phyloP scores from a whole-genome alignment of 169 alveolate genomes.

The Plasmodium knowlesi region DNA sequence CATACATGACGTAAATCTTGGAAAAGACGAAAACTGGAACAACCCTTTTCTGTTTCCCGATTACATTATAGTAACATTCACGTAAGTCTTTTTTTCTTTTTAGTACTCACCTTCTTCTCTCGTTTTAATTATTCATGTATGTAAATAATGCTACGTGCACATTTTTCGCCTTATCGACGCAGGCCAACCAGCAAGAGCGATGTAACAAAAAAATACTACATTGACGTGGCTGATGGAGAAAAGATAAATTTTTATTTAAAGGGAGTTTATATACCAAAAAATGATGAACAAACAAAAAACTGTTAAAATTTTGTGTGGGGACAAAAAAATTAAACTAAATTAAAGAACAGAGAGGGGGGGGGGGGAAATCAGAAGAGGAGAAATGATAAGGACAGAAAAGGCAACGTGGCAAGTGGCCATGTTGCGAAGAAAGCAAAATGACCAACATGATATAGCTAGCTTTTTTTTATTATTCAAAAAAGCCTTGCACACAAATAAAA shows the following conservation, averaged over 20 bases:
- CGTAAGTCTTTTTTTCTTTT: conserved; percentile 33
- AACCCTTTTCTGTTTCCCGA: conserved; percentile 68
- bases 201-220: conserved; percentile 56
- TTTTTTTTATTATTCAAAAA: neutral
- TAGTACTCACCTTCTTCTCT: neutral
- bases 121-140: neutral
- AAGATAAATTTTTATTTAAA: conserved; percentile 49
- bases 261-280: conserved; percentile 59
- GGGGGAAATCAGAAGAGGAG: neutral
- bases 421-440: conserved; percentile 1
- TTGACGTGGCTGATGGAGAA: conserved; percentile 20
- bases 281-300: conserved; percentile 24
- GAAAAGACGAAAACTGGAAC: conserved; percentile 25
- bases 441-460: neutral
- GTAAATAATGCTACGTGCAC: neutral
- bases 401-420: neutral
- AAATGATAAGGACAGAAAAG: neutral
- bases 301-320: conserved; percentile 6
- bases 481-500: neutral
- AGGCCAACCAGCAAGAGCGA: conserved; percentile 44
- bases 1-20: neutral
- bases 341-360: neutral
- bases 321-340: conserved; percentile 32
- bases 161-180: neutral
- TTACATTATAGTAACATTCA: conserved; percentile 57